Base-by-base conservation (phyloP, 2,329 filamentous ascomycete species). In the Chalara sp. region DNA sequence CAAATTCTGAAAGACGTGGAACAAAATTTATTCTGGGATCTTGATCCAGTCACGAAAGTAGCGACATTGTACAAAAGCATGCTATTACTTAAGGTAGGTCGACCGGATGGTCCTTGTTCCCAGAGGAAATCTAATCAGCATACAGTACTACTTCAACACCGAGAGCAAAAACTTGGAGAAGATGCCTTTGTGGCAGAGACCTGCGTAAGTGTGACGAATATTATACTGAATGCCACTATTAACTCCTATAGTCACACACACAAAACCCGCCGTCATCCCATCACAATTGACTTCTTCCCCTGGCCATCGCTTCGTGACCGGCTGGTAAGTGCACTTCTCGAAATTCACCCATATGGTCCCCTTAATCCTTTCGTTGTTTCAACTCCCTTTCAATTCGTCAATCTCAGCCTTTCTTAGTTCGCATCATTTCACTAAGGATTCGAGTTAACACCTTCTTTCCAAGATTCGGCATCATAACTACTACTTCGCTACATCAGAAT, bases 261-360 rank as follows among this genome's bases (percentile, higher is more conserved):
- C n/a, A 46, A 49, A 30, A 51, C 48, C 11, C 47, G 40, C n/a
- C 44, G 50, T 32, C 56, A 58, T 50, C 56, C 56, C 7, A 40
- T 58, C 5, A 44, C 54, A 5, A 54, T 58, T 13, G 56, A 54
- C 29, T 58, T 58, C 40, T 58, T 58, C 13, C 51, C 50, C 3
- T 58, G 56, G 52, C 56, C 56, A 10, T 51, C 49, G 5, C 44
- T 58, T 12, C 56, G 56, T 11, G 56, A 58, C 29, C 54, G 50
- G 6, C 54, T 58, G 6, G 49, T 56, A 8, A n/a, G 42, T 21
- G 21, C 21, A 21, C 21, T 21, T 21, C 21, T 21, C 21, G 3
- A 21, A 21, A 21, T 21, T 21, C 21, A 21, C 21, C 21, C 21
- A 21, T 21, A 21, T 21, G 21, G 21, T 21, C 21, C 3, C 3